Base-by-base conservation (phyloP, 139 green algal species). In the Micractinium conductrix region DNA sequence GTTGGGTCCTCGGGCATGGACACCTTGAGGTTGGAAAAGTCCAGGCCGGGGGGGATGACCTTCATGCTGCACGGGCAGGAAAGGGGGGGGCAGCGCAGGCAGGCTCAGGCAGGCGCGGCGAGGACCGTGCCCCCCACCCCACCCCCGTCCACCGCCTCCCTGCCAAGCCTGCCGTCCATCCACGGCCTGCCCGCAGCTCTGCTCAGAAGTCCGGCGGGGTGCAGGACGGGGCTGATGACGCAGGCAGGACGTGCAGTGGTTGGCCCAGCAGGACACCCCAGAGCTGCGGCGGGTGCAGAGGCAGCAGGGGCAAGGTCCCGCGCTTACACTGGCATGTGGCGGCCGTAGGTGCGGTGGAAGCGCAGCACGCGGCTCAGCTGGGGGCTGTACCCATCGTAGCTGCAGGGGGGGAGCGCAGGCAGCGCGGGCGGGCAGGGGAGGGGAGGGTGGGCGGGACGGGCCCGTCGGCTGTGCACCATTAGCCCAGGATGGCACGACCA, bases 21-120 rank as follows among this genome's bases (percentile, higher is more conserved):
- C 55, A 96, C 85, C 79, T 95, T 94, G 79, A 95, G 90, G 53
- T 86, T 82, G 85, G 79, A 89, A 87, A 98, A 98, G 89, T 97
- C 93, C 60, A 98, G 92, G 37, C 95, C 95, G 17, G 96, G 76
- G 0, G 96, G 96, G 79, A 97, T 96, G 84, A 99, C 96, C 35
- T 89, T 88, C 94, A 99, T 98, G 82, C 84, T 82, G 76, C 76
- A 73, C 5, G 69, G 33, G n/a, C 1, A 28, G 30, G 30, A 60
- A 17, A 26, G 26, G 72, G 10, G 72, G 72, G n/a, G n/a, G n/a
- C n/a, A n/a, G n/a, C n/a, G n/a, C 10, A 58, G 48, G 48, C 48
- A 58, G 48, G 48, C 16, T 10, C 48, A 58, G 48, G 16, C 12
- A 16, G 48, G 12, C 12, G 48, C 48, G 16, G 48, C 12, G n/a